Base-by-base conservation (phyloP, 148 eudicot species). In the Hydrangea macrophylla region DNA sequence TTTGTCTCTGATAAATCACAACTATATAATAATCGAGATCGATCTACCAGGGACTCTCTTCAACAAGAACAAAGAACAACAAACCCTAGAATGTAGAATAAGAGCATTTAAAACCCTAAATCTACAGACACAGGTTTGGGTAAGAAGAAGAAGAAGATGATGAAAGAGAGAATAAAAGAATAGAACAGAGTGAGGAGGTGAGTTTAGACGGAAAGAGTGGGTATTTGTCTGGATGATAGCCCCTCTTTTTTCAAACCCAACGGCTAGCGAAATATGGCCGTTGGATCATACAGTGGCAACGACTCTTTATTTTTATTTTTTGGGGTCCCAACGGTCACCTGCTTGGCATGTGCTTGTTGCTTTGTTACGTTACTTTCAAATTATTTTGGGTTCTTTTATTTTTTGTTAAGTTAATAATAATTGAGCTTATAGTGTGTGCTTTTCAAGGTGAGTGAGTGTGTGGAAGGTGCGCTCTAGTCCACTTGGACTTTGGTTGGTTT, bases 231-330 rank as follows among this genome's bases (percentile, higher is more conserved):
- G 76, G n/a, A 68, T 65, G 73, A 72, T 28, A 13, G 33, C 42
- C 59, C 32, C 20, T 11, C 37, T 37, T 28, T 71, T 73, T 84
- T 77, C 79, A 82, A 85, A 84, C 77, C 59, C 68, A 88, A 82
- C 88, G 95, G 90, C 83, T 84, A 84, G 82, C 86, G 55, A 77
- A 75, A 70, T 48, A 56, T 66, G 77, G 66, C 85, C 83, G 88
- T 81, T 85, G 85, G 78, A 68, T 78, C 4, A 64, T 57, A 26
- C 67, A 65, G 53, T 26, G 71, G 60, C 44, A 33, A 64, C 44
- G 59, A 26, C 54, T 12, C 28, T 48, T 31, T n/a, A 32, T 24
- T 48, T 69, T 11, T n/a, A n/a, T n/a, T n/a, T n/a, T n/a, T n/a
- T n/a, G n/a, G n/a, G 58, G 61, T 15, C 48, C 40, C 32, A 81